Evolutionary conservation across 768 basidiomycete species (phyloP), one percentile per base, ranked within the genome.

Genomic region (Boletus rubroflammeus): DNA sequence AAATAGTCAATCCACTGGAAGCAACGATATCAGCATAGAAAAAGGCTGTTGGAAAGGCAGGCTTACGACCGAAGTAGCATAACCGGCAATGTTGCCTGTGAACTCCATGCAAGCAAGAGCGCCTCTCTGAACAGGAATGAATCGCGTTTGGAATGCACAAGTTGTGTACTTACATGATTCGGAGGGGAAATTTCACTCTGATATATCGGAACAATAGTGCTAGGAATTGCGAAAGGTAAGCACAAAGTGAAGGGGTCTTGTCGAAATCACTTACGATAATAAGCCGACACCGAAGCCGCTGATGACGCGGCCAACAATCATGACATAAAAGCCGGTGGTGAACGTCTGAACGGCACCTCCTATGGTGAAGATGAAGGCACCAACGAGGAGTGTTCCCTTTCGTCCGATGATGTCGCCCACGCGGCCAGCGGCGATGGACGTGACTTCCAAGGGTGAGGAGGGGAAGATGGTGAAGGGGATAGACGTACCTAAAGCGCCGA

Each of bases 131-230:
- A 31, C 15, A 6, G 51, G 49, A 40, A 49, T 46, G 53, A 51
- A 25, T 51, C 21, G 41, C 14, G 29, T n/a, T 51, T 38, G 47
- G 2, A 41, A 40, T 28, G 15, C 35, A 38, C 36, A 40, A 19
- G 50, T 31, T 14, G 14, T 31, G 9, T 19, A 65, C 83, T 23
- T 60, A 90, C 92, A 73, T 95, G 91, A 62, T 89, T 80, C 3
- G 95, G 90, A 29, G 95, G 94, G 5, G 92, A 94, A 44, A 97
- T 93, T 76, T 98, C 95, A 62, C 90, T 93, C 75, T 97, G 91
- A 70, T 93, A 95, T 54, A 94, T 93, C 14, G 92, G 93, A 28
- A 94, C 92, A 56, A 94, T 93, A n/a, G 92, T 94, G 40, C 92
- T 93, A 61, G 26, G 26, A 28, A 36, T 41, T 45, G 50, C 19